Base-by-base conservation (phyloP, 441 rosid species). In the Isatis lusitanica region DNA sequence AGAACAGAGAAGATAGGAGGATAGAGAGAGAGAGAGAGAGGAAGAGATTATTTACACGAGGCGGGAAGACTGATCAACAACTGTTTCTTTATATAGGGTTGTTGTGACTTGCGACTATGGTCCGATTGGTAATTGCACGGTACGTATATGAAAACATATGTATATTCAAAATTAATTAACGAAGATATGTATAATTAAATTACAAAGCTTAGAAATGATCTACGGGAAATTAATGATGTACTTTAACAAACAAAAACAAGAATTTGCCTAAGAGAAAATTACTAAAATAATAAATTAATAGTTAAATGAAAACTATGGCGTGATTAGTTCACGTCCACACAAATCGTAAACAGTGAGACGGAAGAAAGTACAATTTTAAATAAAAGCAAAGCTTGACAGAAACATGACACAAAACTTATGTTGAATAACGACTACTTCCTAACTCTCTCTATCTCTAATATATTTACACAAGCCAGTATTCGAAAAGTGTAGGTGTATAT, bases 371-470 rank as follows among this genome's bases (percentile, higher is more conserved):
- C 66, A 73, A 64, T 1, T 28, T 72, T 39, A 46, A 63, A 56
- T 72, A 48, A 46, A 63, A 56, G 70, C 47, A 73, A 55, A 64
- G 50, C 15, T 62, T 63, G 70, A 72, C 63, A 63, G 68, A 68
- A 68, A 68, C 79, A 75, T 62, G 64, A 46, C 70, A 63, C 47
- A 43, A 5, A 43, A 50, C 47, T 68, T 62, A 50, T 62, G 52
- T 52, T 55, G 16, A 5, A 75, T 44, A 70, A 70, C 62, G 79
- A 70, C 79, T 39, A 31, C 66, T 70, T 76, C 79, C 79, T 70
- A 76, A 70, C 75, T 18, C 53, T 63, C 15, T 26, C 9, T 44
- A 21, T 59, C 30, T 24, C 68, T 73, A 48, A 21, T 52, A 5
- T 10, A 21, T 50, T 50, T 55, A n/a, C 36, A 63, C 17, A 12